These are phyloP conservation scores for Reutealis trisperma DNA, from an alignment of 345 rosid species.

Conservation along the genomic window DNA sequence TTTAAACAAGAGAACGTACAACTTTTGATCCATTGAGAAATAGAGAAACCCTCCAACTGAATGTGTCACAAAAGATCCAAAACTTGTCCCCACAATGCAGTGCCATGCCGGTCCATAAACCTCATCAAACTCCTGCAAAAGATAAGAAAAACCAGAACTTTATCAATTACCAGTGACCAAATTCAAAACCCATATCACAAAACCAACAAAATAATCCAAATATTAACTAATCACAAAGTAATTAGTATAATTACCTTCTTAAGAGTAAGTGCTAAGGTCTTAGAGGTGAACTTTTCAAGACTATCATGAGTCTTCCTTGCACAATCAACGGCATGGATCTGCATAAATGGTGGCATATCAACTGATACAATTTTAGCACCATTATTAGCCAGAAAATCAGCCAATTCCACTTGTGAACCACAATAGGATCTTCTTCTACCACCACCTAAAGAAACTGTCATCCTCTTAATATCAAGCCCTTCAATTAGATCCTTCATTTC, in stretches of 20 bases:
- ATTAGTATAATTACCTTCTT: conserved; percentile 53
- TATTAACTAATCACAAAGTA: neutral
- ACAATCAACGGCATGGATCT: conserved; percentile 73
- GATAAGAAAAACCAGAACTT: neutral
- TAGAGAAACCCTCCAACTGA: conserved; percentile 64
- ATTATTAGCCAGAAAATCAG: conserved; percentile 53
- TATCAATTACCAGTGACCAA: conserved; percentile 14
- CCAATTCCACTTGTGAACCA: conserved; percentile 52
- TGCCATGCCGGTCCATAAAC: conserved; percentile 69
- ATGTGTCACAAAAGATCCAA: conserved; percentile 64
- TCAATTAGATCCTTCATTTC: conserved; percentile 27
- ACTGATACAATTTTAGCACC: conserved; percentile 68
- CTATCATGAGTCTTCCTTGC: conserved; percentile 68
- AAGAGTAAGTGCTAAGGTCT: conserved; percentile 60
- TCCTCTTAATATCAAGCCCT: conserved; percentile 32
- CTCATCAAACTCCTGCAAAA: conserved; percentile 58
- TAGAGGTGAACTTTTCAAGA: conserved; percentile 69
- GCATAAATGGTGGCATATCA: conserved; percentile 84
- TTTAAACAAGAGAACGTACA: conserved; percentile 57
- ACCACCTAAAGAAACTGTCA: conserved; percentile 32
- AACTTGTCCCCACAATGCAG: conserved; percentile 64
- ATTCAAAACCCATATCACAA: conserved; percentile 6
- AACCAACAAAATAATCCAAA: neutral
- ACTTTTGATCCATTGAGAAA: conserved; percentile 58
- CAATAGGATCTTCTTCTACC: conserved; percentile 55